A percentile compares a stretch with the other conserved stretches of the same genome.
These are phyloP conservation scores for Diophrys sp. DNA, from an alignment of 73 alveolate genomes.

Conservation along the genomic window DNA sequence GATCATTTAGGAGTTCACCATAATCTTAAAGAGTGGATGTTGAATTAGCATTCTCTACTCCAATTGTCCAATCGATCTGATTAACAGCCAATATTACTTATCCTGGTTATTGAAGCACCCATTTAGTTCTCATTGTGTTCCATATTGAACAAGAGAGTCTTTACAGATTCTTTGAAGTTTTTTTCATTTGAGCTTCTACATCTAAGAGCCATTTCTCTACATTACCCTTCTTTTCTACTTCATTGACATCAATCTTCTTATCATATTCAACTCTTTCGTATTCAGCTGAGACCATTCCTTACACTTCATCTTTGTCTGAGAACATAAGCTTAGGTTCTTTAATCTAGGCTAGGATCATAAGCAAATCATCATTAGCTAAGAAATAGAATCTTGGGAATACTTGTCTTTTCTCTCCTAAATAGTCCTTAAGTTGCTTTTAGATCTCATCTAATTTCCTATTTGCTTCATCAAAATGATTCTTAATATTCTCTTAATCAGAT, in stretches of 20 bases:
- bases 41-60: constrained; percentile 68
- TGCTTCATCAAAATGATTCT: constrained; percentile 83
- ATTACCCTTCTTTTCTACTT: constrained; percentile 95
- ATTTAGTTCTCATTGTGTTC: constrained; percentile 82
- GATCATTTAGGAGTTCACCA: constrained; percentile 70
- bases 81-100: constrained; percentile 90
- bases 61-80: constrained; percentile 90
- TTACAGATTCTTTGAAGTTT: constrained; percentile 45
- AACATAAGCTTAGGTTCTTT: too few relatives aligned
- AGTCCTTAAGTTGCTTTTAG: constrained; percentile 95
- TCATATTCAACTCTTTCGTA: constrained; percentile 88
- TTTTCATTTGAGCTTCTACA: constrained; percentile 89
- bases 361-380: constrained; percentile 98
- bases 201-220: constrained; percentile 96
- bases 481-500: too few relatives aligned
- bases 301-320: too few relatives aligned
- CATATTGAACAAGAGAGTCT: too few relatives aligned
- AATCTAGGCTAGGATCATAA: constrained; percentile 94
- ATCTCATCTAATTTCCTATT: constrained; percentile 95
- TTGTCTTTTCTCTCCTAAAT: constrained; percentile 96
- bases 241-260: too few relatives aligned
- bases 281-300: constrained; percentile 95
- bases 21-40: constrained; percentile 48
- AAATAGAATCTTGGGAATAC: constrained; percentile 99
- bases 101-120: constrained; percentile 99